Conservation (phyloP, 192 early-diverging fungal genomes). For the Dispira simplex region DNA sequence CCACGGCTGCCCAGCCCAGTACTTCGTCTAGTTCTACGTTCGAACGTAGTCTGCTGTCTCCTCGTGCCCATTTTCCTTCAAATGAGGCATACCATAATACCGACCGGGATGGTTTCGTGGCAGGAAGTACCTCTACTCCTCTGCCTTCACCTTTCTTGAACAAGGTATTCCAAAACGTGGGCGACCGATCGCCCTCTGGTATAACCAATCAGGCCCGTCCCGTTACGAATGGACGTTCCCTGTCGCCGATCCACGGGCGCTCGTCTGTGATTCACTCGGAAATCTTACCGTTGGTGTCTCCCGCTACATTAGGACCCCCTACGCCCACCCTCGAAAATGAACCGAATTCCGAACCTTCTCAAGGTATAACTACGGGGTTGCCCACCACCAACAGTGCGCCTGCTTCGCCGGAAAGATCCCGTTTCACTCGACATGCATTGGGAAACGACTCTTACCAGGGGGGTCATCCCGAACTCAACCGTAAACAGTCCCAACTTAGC, state of each 20-base stretch:
- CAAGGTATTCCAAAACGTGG: neutral
- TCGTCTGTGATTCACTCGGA: constrained; percentile 8
- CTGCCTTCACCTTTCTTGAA: neutral
- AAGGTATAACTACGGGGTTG: too few relatives aligned
- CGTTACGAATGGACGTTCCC: neutral
- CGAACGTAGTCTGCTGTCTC: neutral
- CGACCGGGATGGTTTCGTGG: neutral
- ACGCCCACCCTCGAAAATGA: too few relatives aligned
- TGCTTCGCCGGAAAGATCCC: too few relatives aligned
- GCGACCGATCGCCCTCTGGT: neutral
- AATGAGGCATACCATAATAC: neutral
- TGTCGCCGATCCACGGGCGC: constrained; percentile 1
- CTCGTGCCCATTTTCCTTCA: neutral
- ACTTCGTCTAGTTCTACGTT: neutral
- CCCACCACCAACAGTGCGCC: too few relatives aligned
- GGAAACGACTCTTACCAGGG: neutral
- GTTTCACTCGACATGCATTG: too few relatives aligned
- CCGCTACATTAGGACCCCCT: neutral
- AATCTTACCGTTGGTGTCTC: neutral
- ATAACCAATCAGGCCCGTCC: neutral
- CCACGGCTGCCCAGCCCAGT: neutral
- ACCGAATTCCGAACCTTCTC: too few relatives aligned
- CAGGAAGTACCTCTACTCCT: neutral
- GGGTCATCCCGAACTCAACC: neutral
- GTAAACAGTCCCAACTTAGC: neutral